Percentiles rank a stretch among this genome's conserved stretches.
phyloP scores from a whole-genome alignment of 164 flowering plant genomes.

The Sedum album region DNA sequence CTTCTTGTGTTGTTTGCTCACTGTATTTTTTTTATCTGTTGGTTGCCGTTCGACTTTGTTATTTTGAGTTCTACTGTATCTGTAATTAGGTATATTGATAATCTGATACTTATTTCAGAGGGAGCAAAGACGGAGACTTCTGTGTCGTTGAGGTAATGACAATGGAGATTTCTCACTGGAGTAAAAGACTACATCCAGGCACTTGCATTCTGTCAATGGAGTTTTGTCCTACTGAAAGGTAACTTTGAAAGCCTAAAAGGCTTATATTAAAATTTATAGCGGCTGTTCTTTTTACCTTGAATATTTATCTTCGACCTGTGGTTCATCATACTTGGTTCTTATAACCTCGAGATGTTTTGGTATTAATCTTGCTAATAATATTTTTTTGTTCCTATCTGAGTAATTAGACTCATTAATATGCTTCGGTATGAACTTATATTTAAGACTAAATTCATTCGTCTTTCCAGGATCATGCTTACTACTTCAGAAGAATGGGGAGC shows the following conservation, averaged over 20 bases:
- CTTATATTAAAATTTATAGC: too few relatives aligned
- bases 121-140: constrained; percentile 92
- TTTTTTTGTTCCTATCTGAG: background rate
- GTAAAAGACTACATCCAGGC: constrained; percentile 84
- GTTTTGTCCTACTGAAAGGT: constrained; percentile 92
- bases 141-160: constrained; percentile 77
- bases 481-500: constrained; percentile 80
- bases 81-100: background rate
- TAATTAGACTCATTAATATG: background rate
- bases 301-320: background rate
- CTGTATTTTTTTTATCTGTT: background rate
- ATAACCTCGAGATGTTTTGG: background rate
- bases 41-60: background rate
- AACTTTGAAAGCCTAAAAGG: constrained; percentile 6
- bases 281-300: background rate
- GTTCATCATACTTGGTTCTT: background rate
- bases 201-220: constrained; percentile 52
- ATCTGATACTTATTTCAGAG: constrained; percentile 30
- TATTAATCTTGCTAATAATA: background rate
- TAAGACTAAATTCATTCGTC: background rate
- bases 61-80: background rate
- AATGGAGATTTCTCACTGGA: constrained; percentile 71
- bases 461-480: constrained; percentile 66
- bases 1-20: background rate
- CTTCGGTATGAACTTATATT: background rate